A percentile compares a stretch with the other conserved stretches of the same genome.
These are phyloP conservation scores for Lactarius quietus DNA, from an alignment of 768 basidiomycete species.

Conservation along the genomic window DNA sequence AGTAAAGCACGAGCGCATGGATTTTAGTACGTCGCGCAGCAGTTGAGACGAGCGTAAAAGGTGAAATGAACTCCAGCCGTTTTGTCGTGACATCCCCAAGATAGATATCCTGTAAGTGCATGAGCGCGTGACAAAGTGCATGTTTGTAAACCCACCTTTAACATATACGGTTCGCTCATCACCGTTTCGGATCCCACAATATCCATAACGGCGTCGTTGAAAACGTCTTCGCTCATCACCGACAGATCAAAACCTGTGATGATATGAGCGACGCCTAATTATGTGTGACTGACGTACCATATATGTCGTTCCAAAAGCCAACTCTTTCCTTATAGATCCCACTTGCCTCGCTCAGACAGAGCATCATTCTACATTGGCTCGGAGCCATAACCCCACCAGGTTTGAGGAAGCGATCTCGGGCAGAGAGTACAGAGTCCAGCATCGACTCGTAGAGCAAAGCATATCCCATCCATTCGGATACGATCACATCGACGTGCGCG, in stretches of 20 bases:
- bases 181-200: conserved; percentile 64
- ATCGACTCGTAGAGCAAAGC: conserved; percentile 92
- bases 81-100: conserved; percentile 58
- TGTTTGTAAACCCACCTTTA: conserved; percentile 53
- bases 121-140: not conserved
- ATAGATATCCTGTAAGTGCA: conserved; percentile 61
- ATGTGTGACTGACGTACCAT: conserved; percentile 52
- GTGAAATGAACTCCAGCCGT: conserved; percentile 75
- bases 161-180: conserved; percentile 54
- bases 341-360: conserved; percentile 75
- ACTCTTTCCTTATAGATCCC: conserved; percentile 79
- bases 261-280: not conserved
- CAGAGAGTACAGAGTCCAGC: conserved; percentile 91
- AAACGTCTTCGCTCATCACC: conserved; percentile 71
- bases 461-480: conserved; percentile 99
- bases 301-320: conserved; percentile 87
- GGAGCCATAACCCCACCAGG: conserved; percentile 85
- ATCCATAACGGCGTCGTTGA: conserved; percentile 82
- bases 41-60: conserved; percentile 72
- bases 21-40: conserved; percentile 59
- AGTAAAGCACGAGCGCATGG: conserved; percentile 84
- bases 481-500: conserved; percentile 84
- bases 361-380: conserved; percentile 80
- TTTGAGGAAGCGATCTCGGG: conserved; percentile 81
- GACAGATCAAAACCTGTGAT: conserved; percentile 80